These are phyloP conservation scores for Diaporthe sp. DNA, from an alignment of 2,329 filamentous ascomycete genomes.

Conservation along the genomic window DNA sequence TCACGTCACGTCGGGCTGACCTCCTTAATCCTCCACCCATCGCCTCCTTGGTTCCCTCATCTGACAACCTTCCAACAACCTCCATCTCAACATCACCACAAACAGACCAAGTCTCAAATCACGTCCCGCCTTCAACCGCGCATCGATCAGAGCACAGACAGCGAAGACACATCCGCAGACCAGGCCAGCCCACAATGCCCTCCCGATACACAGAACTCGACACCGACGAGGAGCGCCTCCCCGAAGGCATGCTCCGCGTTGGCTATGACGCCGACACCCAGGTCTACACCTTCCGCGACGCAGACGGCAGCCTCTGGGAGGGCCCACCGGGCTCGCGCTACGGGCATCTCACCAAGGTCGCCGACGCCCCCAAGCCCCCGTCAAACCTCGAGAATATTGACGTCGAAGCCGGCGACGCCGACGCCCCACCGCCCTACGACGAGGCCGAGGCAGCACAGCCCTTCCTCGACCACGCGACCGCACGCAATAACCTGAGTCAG, in stretches of 20 bases:
- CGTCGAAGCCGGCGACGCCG: conserved; percentile 42
- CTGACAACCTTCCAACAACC: conserved; percentile 8
- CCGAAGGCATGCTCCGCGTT: conserved; percentile 62
- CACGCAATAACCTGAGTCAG: conserved; percentile 25
- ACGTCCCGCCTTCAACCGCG: not conserved
- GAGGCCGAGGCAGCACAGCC: conserved; percentile 41
- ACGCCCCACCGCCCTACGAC: conserved; percentile 44
- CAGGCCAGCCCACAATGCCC: conserved; percentile 38
- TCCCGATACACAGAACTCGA: conserved; percentile 43
- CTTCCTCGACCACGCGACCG: conserved; percentile 27
- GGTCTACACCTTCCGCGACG: conserved; percentile 61
- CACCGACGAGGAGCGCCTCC: conserved; percentile 60
- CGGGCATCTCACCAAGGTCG: conserved; percentile 59
- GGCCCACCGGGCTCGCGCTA: conserved; percentile 61
- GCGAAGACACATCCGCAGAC: not conserved
- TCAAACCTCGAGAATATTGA: conserved; percentile 37
- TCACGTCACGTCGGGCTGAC: not conserved
- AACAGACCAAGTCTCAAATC: not conserved
- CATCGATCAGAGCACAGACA: not conserved
- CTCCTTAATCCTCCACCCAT: conserved; percentile 5
- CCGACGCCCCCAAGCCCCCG: conserved; percentile 46
- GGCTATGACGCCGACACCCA: conserved; percentile 66
- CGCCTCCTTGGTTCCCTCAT: conserved; percentile 3
- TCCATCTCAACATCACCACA: not conserved
- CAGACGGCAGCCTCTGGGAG: conserved; percentile 60